Evolutionary conservation across 441 rosid genomes (phyloP).

Genomic region (Biscutella laevigata): DNA sequence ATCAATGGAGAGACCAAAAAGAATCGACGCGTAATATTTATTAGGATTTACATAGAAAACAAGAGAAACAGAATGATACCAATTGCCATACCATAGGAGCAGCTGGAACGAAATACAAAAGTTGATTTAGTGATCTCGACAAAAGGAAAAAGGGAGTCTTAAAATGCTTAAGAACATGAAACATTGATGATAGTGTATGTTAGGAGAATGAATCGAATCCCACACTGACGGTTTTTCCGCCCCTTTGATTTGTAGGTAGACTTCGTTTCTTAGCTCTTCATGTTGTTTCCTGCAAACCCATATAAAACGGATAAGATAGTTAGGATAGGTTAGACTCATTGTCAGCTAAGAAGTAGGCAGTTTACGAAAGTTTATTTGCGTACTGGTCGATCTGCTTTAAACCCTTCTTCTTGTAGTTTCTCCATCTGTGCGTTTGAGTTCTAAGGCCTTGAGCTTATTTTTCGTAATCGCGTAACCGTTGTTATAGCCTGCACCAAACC

Average conservation of each 20-base stretch:
- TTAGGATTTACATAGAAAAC: too few species aligned
- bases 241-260: slow-evolving; percentile 83
- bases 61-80: too few species aligned
- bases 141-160: neutral
- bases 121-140: neutral
- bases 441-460: slow-evolving; percentile 75
- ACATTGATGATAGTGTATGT: slow-evolving; percentile 81
- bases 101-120: slow-evolving; percentile 35
- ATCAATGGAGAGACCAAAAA: too few species aligned
- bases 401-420: slow-evolving; percentile 63
- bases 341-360: neutral
- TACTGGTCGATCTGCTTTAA: slow-evolving; percentile 77
- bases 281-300: slow-evolving; percentile 48
- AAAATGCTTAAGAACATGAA: neutral
- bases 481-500: slow-evolving; percentile 58
- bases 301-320: neutral
- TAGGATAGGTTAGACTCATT: neutral
- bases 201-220: slow-evolving; percentile 62
- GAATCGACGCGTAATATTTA: too few species aligned
- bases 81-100: slow-evolving; percentile 52
- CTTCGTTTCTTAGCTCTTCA: slow-evolving; percentile 89
- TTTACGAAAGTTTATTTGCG: neutral
- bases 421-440: slow-evolving; percentile 80
- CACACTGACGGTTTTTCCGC: slow-evolving; percentile 71
- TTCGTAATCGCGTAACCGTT: slow-evolving; percentile 74